Evolutionary conservation across 2,329 filamentous ascomycete genomes (phyloP), one percentile per base, ranked within the genome.

Genomic region (Aspergillus transmontanensis): DNA sequence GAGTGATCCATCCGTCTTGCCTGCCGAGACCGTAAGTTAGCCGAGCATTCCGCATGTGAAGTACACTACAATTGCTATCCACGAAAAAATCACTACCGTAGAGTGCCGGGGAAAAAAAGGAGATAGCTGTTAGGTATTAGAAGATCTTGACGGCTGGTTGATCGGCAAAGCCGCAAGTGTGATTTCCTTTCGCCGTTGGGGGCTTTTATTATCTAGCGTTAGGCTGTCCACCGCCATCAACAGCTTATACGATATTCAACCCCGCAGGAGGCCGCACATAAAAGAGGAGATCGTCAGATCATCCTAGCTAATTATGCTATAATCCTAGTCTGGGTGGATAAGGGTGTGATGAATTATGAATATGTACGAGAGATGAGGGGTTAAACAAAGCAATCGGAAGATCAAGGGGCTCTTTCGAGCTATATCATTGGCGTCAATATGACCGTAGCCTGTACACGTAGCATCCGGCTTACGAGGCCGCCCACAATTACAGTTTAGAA

Each of bases 1-100:
- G 30, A 36, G 12, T 58, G 39, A 30, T n/a, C 45, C 19, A 46
- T 51, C n/a, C 9, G 36, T 51, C 19, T 34, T 21, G 26, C 34
- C 58, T n/a, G 39, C 26, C 62, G 60, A 66, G 60, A 63, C 54
- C 57, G 64, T 57, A 55, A 66, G 64, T 68, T 69, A 68, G 65
- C 69, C 66, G 71, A 72, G 68, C 30, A 39, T 55, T 55, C 51
- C 51, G 32, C 69, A 73, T 72, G 70, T 73, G 69, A 73, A 72
- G 45, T 21, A 41, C 16, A 45, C 23, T 19, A 9, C 30, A 12
- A 26, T 14, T 26, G n/a, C 32, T 55, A 16, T n/a, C 32, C 34
- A 55, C 19, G n/a, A 32, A 55, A 26, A 55, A 26, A 55, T 6
- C 23, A 48, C 9, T 36, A 4, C 21, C 5, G n/a, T 14, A 54